Base-by-base conservation (phyloP, 1,284 basidiomycete genomes). In the Sporisorium reilianum region DNA sequence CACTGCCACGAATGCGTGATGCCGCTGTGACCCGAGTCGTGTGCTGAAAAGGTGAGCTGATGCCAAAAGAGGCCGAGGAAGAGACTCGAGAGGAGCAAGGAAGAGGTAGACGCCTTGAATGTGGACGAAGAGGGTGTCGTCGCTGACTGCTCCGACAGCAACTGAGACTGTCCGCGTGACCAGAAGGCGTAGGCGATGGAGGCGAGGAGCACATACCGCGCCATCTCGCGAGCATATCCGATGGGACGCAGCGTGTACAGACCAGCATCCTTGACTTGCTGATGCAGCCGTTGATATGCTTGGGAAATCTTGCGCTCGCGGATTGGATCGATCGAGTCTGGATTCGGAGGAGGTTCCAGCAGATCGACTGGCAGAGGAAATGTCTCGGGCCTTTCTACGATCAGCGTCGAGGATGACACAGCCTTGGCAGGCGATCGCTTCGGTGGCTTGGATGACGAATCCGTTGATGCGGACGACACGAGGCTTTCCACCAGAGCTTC, bases 11-110 rank as follows among this genome's bases (percentile, higher is more conserved):
- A 87, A 71, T 96, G 94, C 0, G 94, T 96, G 67, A 99, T 91
- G 53, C 94, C 93, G 83, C 92, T 90, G 86, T 99, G 96, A 3
- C 95, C 97, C 11, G 97, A 90, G 86, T 99, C 97, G 85, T 99
- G 97, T 22, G 90, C 95, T 51, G 90, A 88, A 85, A 99, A 97
- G 0, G 93, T 91, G 65, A 98, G 88, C 85, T 99, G 97, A 84
- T 99, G 96, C 93, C 94, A 98, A 80, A 93, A 88, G 40, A 94
- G 86, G 16, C 96, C 97, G 8, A 98, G 90, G 77, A 89, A 92
- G 44, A 92, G 78, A 3, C 95, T 93, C 59, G 88, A 86, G 88
- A 88, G 89, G 90, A 94, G 84, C 75, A 86, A 87, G 5, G 85
- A 69, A 40, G 66, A 45, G 63, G 80, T 71, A 5, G 67, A 75